phyloP scores from a whole-genome alignment of 306 rosid species.

The Delonix regia region DNA sequence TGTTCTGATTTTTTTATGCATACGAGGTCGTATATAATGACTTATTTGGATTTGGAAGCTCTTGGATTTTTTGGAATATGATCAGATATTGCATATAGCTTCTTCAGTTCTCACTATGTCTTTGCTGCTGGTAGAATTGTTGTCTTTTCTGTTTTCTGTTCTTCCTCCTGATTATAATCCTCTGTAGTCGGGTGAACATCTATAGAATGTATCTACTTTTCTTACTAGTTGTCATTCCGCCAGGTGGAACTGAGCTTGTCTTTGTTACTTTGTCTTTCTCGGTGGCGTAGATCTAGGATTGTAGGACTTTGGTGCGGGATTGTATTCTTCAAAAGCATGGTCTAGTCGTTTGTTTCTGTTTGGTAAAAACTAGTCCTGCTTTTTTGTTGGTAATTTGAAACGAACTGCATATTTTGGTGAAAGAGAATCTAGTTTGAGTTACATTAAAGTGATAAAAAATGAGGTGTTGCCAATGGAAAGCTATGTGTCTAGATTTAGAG shows the following conservation, averaged over 20 bases:
- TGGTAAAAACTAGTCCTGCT: background rate
- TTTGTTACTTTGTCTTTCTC: conserved; percentile 6
- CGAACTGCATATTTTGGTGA: background rate
- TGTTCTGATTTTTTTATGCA: conserved; percentile 7
- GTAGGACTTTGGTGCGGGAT: background rate
- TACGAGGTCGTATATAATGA: conserved; percentile 24
- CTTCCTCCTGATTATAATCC: background rate
- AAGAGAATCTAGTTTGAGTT: background rate
- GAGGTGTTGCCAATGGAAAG: background rate
- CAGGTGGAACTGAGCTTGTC: conserved; percentile 20
- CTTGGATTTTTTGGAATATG: conserved; percentile 28
- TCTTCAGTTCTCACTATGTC: background rate
- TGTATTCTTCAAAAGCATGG: background rate
- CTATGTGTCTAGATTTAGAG: background rate
- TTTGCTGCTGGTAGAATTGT: background rate
- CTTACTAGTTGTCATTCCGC: conserved; percentile 16
- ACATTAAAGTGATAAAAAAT: background rate
- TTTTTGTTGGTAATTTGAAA: background rate
- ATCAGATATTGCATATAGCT: background rate
- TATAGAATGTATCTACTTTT: conserved; percentile 15
- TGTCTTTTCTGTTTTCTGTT: background rate
- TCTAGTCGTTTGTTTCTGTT: conserved; percentile 11
- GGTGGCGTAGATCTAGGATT: background rate
- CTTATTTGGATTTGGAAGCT: conserved; percentile 13
- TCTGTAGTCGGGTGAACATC: background rate